Percentiles rank a stretch among this genome's conserved stretches.
Conservation (phyloP, 768 basidiomycete species). For the Tylopilus cervinicoccineus region DNA sequence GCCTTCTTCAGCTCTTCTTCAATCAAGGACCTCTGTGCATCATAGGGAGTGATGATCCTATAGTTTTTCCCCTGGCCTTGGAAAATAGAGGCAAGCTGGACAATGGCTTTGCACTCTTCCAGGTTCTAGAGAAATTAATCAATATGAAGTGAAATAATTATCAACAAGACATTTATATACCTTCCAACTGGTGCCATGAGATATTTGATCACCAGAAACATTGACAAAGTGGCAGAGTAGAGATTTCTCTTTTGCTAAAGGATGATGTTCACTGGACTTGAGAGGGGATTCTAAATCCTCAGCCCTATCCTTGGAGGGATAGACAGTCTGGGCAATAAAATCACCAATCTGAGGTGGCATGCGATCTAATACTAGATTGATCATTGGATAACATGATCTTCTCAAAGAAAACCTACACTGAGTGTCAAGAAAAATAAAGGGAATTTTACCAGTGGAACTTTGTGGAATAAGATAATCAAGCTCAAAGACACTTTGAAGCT, state of each 20-base stretch:
- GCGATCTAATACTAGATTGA: conserved; percentile 48
- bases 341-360: conserved; percentile 80
- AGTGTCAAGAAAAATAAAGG: conserved; percentile 57
- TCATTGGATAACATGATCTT: neutral
- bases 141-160: neutral
- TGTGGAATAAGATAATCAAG: conserved; percentile 48
- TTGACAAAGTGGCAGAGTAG: conserved; percentile 67
- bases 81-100: conserved; percentile 55
- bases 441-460: conserved; percentile 21
- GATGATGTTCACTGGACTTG: conserved; percentile 48
- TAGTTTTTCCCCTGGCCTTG: conserved; percentile 47
- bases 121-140: conserved; percentile 45
- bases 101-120: conserved; percentile 50
- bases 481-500: conserved; percentile 76
- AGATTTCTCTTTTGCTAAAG: conserved; percentile 35
- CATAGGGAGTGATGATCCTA: conserved; percentile 80
- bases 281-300: conserved; percentile 35
- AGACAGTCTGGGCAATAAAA: conserved; percentile 67
- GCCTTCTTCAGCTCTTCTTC: conserved; percentile 50
- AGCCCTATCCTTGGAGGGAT: conserved; percentile 39
- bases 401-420: conserved; percentile 55
- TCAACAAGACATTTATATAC: conserved; percentile 23
- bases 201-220: conserved; percentile 39
- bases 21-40: conserved; percentile 59
- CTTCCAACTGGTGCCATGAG: conserved; percentile 36